phyloP scores from a whole-genome alignment of 768 basidiomycete genomes.

The Coprinopsis cinerea region DNA sequence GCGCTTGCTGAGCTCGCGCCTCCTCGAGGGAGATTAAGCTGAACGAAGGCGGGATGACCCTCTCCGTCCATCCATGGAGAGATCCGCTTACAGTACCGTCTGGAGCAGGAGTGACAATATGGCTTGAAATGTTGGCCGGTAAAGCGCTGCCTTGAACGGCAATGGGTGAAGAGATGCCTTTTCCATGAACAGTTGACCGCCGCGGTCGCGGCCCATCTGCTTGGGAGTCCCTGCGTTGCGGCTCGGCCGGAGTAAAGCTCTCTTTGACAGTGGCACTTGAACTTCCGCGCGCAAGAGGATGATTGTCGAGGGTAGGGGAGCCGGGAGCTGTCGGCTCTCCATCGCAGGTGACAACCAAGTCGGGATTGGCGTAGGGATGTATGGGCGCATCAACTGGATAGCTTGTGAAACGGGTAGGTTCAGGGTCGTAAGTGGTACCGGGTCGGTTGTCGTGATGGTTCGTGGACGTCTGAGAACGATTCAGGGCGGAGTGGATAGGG shows the following conservation, averaged over 20 bases:
- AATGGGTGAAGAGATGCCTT: constrained; percentile 54
- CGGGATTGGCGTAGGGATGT: constrained; percentile 82
- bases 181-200: constrained; percentile 36
- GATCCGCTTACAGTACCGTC: constrained; percentile 23
- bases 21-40: constrained; percentile 73
- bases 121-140: constrained; percentile 17
- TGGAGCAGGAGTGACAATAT: not conserved
- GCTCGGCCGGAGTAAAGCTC: constrained; percentile 26
- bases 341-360: constrained; percentile 42
- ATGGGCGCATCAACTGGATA: constrained; percentile 31
- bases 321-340: constrained; percentile 24
- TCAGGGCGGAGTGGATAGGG: constrained; percentile 11
- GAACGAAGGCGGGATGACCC: constrained; percentile 42
- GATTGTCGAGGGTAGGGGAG: constrained; percentile 13
- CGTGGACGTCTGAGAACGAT: constrained; percentile 13
- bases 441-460: constrained; percentile 11
- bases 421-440: constrained; percentile 9
- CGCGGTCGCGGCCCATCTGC: constrained; percentile 26
- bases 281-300: constrained; percentile 38
- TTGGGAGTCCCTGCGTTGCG: constrained; percentile 31
- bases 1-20: constrained; percentile 65
- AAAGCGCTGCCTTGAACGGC: constrained; percentile 29
- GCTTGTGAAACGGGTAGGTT: constrained; percentile 4
- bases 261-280: constrained; percentile 49
- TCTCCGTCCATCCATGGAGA: constrained; percentile 50